Percentiles rank a stretch among this genome's conserved stretches.
These are phyloP conservation scores for Trichomonas vaginalis DNA, from an alignment of 208 protist species.

Conservation along the genomic window DNA sequence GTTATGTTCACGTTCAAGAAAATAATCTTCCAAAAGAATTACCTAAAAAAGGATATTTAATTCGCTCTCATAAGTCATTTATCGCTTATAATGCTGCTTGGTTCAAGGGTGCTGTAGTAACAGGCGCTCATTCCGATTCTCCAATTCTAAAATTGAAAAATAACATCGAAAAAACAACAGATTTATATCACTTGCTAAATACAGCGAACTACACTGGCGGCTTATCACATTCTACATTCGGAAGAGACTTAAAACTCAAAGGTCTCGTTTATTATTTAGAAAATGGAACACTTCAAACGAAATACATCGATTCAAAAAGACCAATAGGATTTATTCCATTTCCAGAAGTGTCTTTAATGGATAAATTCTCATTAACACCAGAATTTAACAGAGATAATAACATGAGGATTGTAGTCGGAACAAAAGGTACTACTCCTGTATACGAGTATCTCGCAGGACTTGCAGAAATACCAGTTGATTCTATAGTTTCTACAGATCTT, in stretches of 20 bases:
- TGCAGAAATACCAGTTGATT: too few species aligned
- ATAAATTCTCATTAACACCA: neutral
- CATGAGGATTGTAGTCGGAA: neutral
- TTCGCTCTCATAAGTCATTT: neutral
- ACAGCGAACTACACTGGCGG: neutral
- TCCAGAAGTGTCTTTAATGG: neutral
- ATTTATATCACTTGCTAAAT: too few species aligned
- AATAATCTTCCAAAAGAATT: neutral
- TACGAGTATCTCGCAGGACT: neutral
- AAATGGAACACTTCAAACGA: neutral
- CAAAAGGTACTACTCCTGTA: neutral
- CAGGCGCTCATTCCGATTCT: neutral
- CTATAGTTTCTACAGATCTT: neutral
- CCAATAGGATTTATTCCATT: neutral
- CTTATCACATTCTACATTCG: neutral
- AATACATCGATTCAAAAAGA: neutral
- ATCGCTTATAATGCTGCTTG: neutral
- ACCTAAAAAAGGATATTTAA: neutral
- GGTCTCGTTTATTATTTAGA: neutral
- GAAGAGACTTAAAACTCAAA: neutral
- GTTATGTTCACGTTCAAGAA: neutral
- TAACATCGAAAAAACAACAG: neutral
- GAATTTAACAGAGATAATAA: neutral
- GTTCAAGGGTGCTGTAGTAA: neutral
- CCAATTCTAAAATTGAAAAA: neutral